Evolutionary conservation across 495 filamentous ascomycete genomes (phyloP).

Genomic region (Penicillium cosmopolitanum): DNA sequence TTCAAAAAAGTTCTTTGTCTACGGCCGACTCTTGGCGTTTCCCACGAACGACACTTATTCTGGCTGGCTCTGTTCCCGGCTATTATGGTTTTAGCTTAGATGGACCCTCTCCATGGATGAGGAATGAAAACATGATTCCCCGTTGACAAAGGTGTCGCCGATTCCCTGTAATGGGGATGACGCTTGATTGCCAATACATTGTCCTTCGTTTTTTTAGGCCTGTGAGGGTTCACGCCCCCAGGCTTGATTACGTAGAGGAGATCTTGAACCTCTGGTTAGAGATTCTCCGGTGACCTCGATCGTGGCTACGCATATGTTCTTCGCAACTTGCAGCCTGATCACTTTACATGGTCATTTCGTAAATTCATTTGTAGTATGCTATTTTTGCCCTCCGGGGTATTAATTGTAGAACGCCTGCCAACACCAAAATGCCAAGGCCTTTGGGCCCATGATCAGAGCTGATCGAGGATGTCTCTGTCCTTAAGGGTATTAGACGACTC

Average conservation of each 20-base stretch:
- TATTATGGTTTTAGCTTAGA: conserved; percentile 40
- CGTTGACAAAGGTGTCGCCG: conserved; percentile 82
- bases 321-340: conserved; percentile 10
- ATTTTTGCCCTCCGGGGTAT: conserved; percentile 29
- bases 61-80: conserved; percentile 27
- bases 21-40: conserved; percentile 42
- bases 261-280: conserved; percentile 13
- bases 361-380: conserved; percentile 17
- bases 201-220: conserved; percentile 38
- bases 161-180: conserved; percentile 72
- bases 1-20: conserved; percentile 36
- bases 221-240: conserved; percentile 10
- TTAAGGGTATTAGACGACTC: conserved; percentile 22
- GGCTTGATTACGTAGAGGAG: conserved; percentile 29
- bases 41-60: conserved; percentile 28
- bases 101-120: conserved; percentile 42
- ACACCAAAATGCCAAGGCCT: conserved; percentile 15
- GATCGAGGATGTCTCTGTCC: conserved; percentile 39
- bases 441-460: conserved; percentile 29
- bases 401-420: conserved; percentile 21
- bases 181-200: conserved; percentile 86
- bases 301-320: conserved; percentile 12
- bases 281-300: conserved; percentile 18
- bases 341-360: conserved; percentile 20
- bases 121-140: conserved; percentile 64